phyloP scores from a whole-genome alignment of 208 protist genomes.

The Leishmania tarentolae region DNA sequence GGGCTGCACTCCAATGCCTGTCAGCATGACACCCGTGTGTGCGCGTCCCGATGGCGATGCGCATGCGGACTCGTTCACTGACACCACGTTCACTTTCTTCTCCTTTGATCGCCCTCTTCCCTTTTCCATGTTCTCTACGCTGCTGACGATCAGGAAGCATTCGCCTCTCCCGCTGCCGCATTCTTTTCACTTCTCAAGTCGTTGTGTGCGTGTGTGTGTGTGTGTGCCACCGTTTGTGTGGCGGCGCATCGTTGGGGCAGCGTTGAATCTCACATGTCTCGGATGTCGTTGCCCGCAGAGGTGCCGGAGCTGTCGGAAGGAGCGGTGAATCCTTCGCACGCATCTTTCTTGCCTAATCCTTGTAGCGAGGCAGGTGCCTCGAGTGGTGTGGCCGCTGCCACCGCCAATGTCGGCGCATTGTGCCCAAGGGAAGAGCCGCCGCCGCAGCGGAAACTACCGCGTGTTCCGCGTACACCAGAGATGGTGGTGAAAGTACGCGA shows the following conservation, averaged over 20 bases:
- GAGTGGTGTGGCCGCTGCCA: neutral
- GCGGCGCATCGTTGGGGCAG: neutral
- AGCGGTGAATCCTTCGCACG: neutral
- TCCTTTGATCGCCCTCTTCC: neutral
- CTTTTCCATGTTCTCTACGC: neutral
- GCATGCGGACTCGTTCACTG: neutral
- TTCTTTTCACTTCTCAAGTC: neutral
- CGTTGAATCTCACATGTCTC: neutral
- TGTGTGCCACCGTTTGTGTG: neutral
- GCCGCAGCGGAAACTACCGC: neutral
- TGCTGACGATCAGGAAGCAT: neutral
- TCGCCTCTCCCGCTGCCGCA: neutral
- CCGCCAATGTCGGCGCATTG: neutral
- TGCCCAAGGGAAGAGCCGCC: neutral
- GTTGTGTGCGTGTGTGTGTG: neutral
- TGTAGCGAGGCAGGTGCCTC: neutral
- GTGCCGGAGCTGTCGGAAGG: neutral
- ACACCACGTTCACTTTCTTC: neutral
- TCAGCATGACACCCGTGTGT: neutral
- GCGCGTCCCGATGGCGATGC: neutral
- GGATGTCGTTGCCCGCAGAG: neutral
- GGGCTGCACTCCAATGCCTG: neutral
- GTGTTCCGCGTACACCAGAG: constrained; percentile 44
- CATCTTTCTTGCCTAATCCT: neutral
- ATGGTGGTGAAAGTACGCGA: constrained; percentile 64